phyloP scores from a whole-genome alignment of 228 moss, liverwort and hornwort genomes.

The Sphagnum magellanicum region DNA sequence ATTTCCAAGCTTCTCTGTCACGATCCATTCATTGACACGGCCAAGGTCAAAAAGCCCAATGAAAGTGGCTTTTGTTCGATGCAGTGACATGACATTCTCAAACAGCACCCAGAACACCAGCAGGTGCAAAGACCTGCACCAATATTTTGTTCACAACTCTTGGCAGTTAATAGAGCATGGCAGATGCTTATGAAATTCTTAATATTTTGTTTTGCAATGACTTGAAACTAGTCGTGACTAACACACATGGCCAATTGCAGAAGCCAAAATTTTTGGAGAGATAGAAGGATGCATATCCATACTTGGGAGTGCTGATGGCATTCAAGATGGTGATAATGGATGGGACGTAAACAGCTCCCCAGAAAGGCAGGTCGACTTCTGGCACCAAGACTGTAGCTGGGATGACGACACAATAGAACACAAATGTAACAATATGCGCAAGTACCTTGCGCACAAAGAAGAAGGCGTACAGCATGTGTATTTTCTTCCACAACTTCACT shows the following conservation, averaged over 20 bases:
- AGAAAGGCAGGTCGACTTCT: conserved; percentile 69
- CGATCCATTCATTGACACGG: conserved; percentile 85
- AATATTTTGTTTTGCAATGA: background rate
- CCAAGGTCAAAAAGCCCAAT: conserved; percentile 75
- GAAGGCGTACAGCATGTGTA: conserved; percentile 84
- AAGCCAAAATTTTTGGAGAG: no score
- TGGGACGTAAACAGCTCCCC: conserved; percentile 81
- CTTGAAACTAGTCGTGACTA: no score
- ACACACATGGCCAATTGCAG: no score
- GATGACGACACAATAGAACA: conserved; percentile 73
- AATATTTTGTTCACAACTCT: background rate
- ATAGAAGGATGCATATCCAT: background rate
- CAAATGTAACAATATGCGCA: conserved; percentile 65
- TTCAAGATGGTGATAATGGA: conserved; percentile 79
- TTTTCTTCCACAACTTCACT: conserved; percentile 49
- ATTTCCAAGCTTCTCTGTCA: conserved; percentile 73
- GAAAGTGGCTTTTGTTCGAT: conserved; percentile 74
- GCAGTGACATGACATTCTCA: conserved; percentile 88
- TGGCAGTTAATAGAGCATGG: no score
- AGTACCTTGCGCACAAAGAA: conserved; percentile 83
- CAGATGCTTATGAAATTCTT: background rate
- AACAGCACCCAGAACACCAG: conserved; percentile 87
- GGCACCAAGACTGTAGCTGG: conserved; percentile 79
- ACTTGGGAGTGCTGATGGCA: conserved; percentile 73
- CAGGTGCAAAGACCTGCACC: conserved; percentile 68